These are phyloP conservation scores for Penicillium sp. DNA, from an alignment of 2,329 filamentous ascomycete species.

Conservation along the genomic window DNA sequence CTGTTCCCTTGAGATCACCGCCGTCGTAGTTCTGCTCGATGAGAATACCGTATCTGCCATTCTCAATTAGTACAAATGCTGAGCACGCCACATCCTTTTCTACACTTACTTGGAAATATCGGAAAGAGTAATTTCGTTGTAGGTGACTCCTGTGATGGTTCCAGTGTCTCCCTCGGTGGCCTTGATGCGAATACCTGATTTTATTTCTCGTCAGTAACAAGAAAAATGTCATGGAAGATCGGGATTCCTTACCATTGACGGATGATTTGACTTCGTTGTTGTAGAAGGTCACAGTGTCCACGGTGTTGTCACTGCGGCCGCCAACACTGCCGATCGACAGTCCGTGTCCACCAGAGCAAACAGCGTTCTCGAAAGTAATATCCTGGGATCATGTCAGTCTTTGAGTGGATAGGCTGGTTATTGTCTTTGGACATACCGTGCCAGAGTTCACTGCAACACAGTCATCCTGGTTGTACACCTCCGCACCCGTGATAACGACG, in stretches of 20 bases:
- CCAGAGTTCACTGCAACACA: conserved; percentile 61
- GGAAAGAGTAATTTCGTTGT: conserved; percentile 53
- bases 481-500: conserved; percentile 55
- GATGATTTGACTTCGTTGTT: conserved; percentile 51
- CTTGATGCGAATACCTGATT: conserved; percentile 44
- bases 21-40: conserved; percentile 57
- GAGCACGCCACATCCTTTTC: background rate
- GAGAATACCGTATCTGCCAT: conserved; percentile 50
- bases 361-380: conserved; percentile 49
- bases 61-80: background rate
- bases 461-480: conserved; percentile 63
- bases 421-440: conserved; percentile 15
- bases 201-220: background rate
- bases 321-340: conserved; percentile 43
- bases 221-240: no score
- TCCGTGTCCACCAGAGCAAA: conserved; percentile 43
- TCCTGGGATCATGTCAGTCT: conserved; percentile 23
- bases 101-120: conserved; percentile 43
- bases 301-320: conserved; percentile 53
- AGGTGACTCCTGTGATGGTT: conserved; percentile 54
- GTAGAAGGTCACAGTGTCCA: conserved; percentile 53
- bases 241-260: conserved; percentile 19
- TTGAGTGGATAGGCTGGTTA: no score
- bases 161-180: conserved; percentile 56
- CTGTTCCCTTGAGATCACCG: conserved; percentile 41